Evolutionary conservation across 1,284 basidiomycete genomes (phyloP), one percentile per base, ranked within the genome.

Genomic region (Irpex lacteus): DNA sequence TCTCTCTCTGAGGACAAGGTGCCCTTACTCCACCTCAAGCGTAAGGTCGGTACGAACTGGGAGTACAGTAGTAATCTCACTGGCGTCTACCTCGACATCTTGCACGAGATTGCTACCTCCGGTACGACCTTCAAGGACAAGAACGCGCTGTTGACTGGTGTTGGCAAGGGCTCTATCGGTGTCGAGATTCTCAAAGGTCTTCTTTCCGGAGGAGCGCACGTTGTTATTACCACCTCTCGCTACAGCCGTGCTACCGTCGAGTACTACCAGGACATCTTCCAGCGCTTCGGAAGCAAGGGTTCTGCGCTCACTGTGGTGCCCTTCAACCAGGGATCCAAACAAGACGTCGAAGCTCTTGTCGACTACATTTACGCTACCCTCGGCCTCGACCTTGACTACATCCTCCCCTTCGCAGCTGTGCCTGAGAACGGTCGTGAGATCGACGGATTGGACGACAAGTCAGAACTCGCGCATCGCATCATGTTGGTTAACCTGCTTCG

Each of bases 351-450:
- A 74, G 94, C 95, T 8, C 87, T 99, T 62, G 90, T 99, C 71
- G 96, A 98, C 80, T 99, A 99, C 79, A 97, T 99, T 77, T 99
- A 98, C 80, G 88, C 92, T 54, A 96, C 90, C 53, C 88, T 98
- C 64, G 91, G 91, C 58, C 88, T 99, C 81, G 97, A 99, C 80
- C 86, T 99, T 66, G 97, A 99, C 80, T 98, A 98, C 80, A 94
- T 99, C 72, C 87, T 98, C 67, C 97, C 97, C 50, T 99, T 99
- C 78, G 98, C 97, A 63, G 98, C 96, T 65, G 92, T 99, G 58
- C 96, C 98, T 11, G 98, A 98, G 79, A 98, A 98, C 73, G 97
- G 98, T 56, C 92, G 97, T 66, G 95, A 98, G 80, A 99, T 99
- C 66, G 97, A 99, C 72, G 89, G 92, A 34, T 83, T 99, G 67